A percentile compares a stretch with the other conserved stretches of the same genome.
Evolutionary conservation across 1,284 basidiomycete genomes (phyloP).

Genomic region (Trametes versicolor): DNA sequence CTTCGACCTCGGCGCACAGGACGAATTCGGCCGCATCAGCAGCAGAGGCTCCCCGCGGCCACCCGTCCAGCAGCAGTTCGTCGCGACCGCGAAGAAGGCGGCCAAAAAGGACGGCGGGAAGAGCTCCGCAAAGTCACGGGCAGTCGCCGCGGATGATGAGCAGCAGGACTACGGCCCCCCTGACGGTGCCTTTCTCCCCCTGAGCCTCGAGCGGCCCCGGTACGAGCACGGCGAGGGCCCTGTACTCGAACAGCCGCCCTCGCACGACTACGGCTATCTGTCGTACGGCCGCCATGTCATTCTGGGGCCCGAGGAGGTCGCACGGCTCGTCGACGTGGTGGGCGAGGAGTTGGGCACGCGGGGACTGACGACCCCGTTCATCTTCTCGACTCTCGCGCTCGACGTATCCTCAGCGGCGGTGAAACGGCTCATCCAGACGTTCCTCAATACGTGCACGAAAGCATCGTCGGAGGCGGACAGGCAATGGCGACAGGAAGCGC

Average conservation of each 20-base stretch:
- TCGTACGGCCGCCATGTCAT: slow-evolving; percentile 77
- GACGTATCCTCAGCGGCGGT: slow-evolving; percentile 80
- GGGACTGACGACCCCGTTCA: slow-evolving; percentile 87
- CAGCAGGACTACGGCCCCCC: slow-evolving; percentile 55
- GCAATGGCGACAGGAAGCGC: slow-evolving; percentile 81
- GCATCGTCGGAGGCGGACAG: slow-evolving; percentile 58
- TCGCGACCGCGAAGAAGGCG: slow-evolving; percentile 54
- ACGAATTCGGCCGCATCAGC: slow-evolving; percentile 74
- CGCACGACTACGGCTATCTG: slow-evolving; percentile 76
- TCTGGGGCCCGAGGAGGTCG: slow-evolving; percentile 79
- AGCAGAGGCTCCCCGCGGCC: slow-evolving; percentile 54
- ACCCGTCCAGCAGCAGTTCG: slow-evolving; percentile 34
- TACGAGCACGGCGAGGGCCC: slow-evolving; percentile 42
- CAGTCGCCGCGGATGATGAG: slow-evolving; percentile 42
- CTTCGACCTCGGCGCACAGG: slow-evolving; percentile 44
- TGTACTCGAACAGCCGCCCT: slow-evolving; percentile 39
- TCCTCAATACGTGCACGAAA: slow-evolving; percentile 67
- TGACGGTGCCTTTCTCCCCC: slow-evolving; percentile 70
- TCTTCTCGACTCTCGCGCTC: slow-evolving; percentile 88
- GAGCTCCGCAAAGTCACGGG: slow-evolving; percentile 51
- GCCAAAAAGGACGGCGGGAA: slow-evolving; percentile 61
- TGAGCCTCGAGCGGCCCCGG: slow-evolving; percentile 62
- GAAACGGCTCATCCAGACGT: slow-evolving; percentile 78
- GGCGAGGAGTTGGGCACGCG: slow-evolving; percentile 77
- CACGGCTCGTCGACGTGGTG: slow-evolving; percentile 74